phyloP scores from a whole-genome alignment of 129 eudicot species.

The Apium graveolens region DNA sequence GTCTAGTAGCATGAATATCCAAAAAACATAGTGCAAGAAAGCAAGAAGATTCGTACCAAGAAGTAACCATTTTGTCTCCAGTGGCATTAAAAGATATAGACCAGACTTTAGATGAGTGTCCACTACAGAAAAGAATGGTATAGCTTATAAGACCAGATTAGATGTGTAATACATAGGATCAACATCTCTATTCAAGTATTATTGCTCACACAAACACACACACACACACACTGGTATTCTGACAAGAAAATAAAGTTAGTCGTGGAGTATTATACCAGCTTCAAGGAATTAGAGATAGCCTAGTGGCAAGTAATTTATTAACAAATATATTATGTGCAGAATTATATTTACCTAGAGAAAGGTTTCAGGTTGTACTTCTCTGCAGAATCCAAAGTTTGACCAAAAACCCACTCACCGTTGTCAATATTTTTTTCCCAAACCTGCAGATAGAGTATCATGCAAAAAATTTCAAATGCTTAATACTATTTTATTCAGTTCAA shows the following conservation, averaged over 20 bases:
- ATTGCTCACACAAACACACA: too few relatives aligned
- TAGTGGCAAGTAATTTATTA: not conserved
- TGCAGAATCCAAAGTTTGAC: conserved; percentile 63
- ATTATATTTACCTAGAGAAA: not conserved
- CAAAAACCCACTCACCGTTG: conserved; percentile 72
- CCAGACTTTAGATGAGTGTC: conserved; percentile 90
- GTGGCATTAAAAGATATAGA: conserved; percentile 64
- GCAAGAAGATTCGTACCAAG: conserved; percentile 46
- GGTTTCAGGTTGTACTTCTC: conserved; percentile 37
- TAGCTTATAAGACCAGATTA: conserved; percentile 1
- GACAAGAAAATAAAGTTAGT: not conserved
- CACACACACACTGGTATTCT: not conserved
- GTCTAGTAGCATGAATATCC: not conserved
- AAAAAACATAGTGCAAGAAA: not conserved
- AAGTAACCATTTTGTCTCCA: conserved; percentile 93
- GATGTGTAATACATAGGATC: not conserved
- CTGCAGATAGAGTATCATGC: conserved; percentile 26
- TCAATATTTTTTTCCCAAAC: conserved; percentile 86
- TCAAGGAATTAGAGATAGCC: not conserved
- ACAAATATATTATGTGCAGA: not conserved
- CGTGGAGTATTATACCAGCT: not conserved
- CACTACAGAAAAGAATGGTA: conserved; percentile 38
- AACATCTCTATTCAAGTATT: not conserved
- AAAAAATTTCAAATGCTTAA: not conserved
- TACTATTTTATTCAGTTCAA: not conserved